phyloP scores from a whole-genome alignment of 345 rosid genomes.

The Citrus maxima region DNA sequence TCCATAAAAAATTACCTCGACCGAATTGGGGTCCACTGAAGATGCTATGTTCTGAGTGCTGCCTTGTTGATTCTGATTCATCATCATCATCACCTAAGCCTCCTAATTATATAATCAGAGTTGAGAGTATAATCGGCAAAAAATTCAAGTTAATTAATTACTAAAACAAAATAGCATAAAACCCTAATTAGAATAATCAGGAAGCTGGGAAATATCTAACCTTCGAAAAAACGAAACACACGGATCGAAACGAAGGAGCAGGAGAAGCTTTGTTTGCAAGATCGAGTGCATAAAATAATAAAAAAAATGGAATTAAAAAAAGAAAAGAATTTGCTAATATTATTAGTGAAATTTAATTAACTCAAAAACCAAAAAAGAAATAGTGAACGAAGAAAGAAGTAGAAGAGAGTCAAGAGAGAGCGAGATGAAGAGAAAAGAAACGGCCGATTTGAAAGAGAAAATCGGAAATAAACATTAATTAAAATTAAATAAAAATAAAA shows the following conservation, averaged over 20 bases:
- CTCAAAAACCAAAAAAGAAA: neutral
- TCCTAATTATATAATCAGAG: slow-evolving; percentile 31
- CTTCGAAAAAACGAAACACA: neutral
- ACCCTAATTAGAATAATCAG: slow-evolving; percentile 21
- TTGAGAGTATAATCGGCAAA: neutral
- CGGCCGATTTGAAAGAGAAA: neutral
- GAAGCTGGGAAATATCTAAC: slow-evolving; percentile 1
- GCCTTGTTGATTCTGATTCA: slow-evolving; percentile 90
- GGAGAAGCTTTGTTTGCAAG: neutral
- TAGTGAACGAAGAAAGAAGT: neutral
- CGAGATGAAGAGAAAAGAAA: neutral
- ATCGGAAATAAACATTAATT: neutral
- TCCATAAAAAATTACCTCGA: slow-evolving; percentile 50
- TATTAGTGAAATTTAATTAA: neutral
- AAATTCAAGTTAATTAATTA: neutral
- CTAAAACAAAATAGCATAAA: slow-evolving; percentile 7
- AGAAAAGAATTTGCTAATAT: no score
- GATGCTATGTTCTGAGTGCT: slow-evolving; percentile 55
- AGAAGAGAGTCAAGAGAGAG: neutral
- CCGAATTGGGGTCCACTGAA: slow-evolving; percentile 55
- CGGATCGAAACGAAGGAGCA: slow-evolving; percentile 1
- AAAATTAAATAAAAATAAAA: no score
- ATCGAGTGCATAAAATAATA: neutral
- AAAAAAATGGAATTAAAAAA: slow-evolving; percentile 14
- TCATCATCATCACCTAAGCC: slow-evolving; percentile 45